Evolutionary conservation across 2,329 filamentous ascomycete species (phyloP), one percentile per base, ranked within the genome.

Genomic region (Phaeosphaeria sp.): DNA sequence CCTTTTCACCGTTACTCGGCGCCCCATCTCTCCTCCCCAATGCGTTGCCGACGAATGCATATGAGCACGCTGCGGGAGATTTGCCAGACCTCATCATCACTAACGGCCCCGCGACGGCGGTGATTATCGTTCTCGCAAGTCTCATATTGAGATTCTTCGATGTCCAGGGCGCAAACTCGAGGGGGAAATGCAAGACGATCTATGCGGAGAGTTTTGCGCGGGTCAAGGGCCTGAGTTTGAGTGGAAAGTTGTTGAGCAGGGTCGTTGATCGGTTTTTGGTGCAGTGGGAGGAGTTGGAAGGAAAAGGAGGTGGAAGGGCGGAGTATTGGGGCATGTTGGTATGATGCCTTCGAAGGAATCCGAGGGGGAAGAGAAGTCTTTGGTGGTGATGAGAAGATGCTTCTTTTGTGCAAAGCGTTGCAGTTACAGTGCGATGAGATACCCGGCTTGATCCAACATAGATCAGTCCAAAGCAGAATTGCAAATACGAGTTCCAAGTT

Each of bases 201-300:
- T 99, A 95, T 74, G 86, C 97, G 25, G 95, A 99, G 81, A 95
- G 91, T 20, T 97, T 93, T 89, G 94, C 95, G 2, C 85, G 95
- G 17, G 91, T 96, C 17, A 89, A 85, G 64, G 89, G 86, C 13
- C 78, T 98, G 63, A 98, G 94, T 79, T 76, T 97, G 57, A 96
- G 92, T 39, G 95, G 94, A 0, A 89, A 87, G 73, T 79, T 98
- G 39, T 81, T 99, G 56, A 78, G 89, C 1, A 79, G 82, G 46
- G 78, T 96, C 42, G 91, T 91, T 48, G 91, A 96, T 77, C 80
- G 89, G 49, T 91, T 96, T 69, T 76, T 96, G 51, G 92, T 96
- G 55, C 93, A 97, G 81, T 95, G 94, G 83, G 83, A 86, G 57
- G 78, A 81, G 54, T 80, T 95, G 43, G 86, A 85, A 1, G 73